These are phyloP conservation scores for Arthrobotrys conoides DNA, from an alignment of 2,329 filamentous ascomycete genomes.

Conservation along the genomic window DNA sequence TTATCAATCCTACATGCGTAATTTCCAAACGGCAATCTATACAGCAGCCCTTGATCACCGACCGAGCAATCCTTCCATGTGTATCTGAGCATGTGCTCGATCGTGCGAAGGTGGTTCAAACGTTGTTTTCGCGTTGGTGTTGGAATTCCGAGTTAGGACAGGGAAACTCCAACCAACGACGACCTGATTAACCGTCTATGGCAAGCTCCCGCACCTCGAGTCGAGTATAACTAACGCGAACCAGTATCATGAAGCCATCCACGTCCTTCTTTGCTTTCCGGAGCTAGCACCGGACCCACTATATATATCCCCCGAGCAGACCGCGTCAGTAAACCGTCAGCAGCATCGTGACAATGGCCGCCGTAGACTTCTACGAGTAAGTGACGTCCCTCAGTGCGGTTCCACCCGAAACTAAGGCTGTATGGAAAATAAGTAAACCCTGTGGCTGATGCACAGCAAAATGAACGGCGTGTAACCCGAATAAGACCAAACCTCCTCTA, in stretches of 20 bases:
- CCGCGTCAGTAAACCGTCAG: background rate
- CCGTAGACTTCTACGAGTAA: conserved; percentile 19
- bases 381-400: background rate
- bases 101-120: too few species aligned
- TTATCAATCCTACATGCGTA: too few species aligned
- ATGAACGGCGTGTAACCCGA: conserved; percentile 5
- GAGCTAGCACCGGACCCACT: background rate
- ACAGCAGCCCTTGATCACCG: too few species aligned
- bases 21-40: too few species aligned
- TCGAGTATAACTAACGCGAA: background rate
- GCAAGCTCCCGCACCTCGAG: background rate
- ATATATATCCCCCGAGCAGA: background rate
- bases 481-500: conserved; percentile 54
- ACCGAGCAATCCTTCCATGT: too few species aligned
- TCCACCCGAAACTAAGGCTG: background rate
- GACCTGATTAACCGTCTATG: conserved; percentile 6
- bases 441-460: conserved; percentile 7
- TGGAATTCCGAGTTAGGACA: conserved; percentile 15
- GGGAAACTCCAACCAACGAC: too few species aligned
- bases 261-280: background rate
- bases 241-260: conserved; percentile 13
- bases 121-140: conserved; percentile 15
- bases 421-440: background rate
- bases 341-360: background rate
- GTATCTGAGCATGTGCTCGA: too few species aligned